Evolutionary conservation across 2,329 filamentous ascomycete genomes (phyloP).

Genomic region (Diaporthe capsici): DNA sequence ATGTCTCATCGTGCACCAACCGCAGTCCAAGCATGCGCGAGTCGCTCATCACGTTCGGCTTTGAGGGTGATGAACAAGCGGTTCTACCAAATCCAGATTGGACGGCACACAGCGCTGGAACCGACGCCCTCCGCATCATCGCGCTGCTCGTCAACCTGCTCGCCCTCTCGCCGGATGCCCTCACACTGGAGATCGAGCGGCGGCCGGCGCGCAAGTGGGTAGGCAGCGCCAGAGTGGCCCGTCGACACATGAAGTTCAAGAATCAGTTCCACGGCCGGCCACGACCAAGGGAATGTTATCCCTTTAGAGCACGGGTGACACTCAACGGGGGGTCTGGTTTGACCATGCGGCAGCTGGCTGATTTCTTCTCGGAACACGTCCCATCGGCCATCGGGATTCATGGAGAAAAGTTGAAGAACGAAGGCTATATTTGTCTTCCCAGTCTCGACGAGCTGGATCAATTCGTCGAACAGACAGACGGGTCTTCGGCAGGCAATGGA

Average conservation of each 20-base stretch:
- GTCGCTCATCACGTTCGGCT: conserved; percentile 13
- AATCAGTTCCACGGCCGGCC: conserved; percentile 17
- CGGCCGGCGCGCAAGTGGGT: conserved; percentile 19
- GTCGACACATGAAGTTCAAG: neutral
- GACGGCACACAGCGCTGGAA: conserved; percentile 18
- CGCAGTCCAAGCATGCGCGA: conserved; percentile 22
- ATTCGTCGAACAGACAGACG: conserved; percentile 19
- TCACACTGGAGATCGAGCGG: neutral
- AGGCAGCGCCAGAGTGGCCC: neutral
- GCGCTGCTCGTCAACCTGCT: conserved; percentile 15
- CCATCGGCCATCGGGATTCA: conserved; percentile 11
- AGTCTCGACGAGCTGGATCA: conserved; percentile 15
- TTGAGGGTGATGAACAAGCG: conserved; percentile 14
- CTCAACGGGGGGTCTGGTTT: conserved; percentile 6
- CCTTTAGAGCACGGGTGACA: conserved; percentile 14
- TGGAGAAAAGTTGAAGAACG: neutral
- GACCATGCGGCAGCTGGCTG: neutral
- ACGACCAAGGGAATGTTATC: conserved; percentile 4
- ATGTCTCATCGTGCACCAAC: conserved; percentile 17
- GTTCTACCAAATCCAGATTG: conserved; percentile 1
- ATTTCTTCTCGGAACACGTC: conserved; percentile 7
- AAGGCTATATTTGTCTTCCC: conserved; percentile 14
- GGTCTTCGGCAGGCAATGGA: conserved; percentile 9
- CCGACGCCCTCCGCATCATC: conserved; percentile 16
- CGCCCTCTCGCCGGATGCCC: neutral